Base-by-base conservation (phyloP, 1,284 basidiomycete genomes). In the Ganoderma leucocontextum region DNA sequence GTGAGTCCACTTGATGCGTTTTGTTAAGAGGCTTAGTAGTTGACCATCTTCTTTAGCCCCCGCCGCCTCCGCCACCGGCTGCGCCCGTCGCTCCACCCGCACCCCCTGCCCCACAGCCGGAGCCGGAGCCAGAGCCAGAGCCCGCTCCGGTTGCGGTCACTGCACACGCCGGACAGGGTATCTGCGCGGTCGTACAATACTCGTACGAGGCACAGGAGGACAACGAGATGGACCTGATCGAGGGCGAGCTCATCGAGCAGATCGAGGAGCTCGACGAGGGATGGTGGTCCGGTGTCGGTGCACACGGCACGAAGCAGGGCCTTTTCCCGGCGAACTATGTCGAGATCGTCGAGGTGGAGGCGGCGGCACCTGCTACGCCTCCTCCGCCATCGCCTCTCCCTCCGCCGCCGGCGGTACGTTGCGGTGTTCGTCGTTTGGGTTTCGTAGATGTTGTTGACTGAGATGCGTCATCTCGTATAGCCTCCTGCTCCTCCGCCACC, bases 281-380 rank as follows among this genome's bases (percentile, higher is more conserved):
- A 15, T 92, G 91, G 95, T 96, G 95, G 95, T 87, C 84, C 70
- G 95, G 94, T 38, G 83, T 89, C 55, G 89, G 90, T 42, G 80
- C 84, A 47, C 83, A 82, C 38, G 94, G 93, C 15, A 81, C 85
- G 9, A 85, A 87, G 82, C 82, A 80, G 7, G 95, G 95, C 3
- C 77, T 94, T 59, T 95, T 95, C 86, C 90, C 94, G 79, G 92
- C 94, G 13, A 96, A 95, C 78, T 97, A 96, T 74, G 93, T 95
- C 55, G 92, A 95, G 76, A 73, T 94, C 41, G 77, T 94, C 12
- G 89, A 89, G 71, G n/a, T 38, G 8, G 71, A 70, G 65, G 70
- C 68, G 41, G 81, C 80, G 53, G 79, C 77, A 3, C 81, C 82
- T 12, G 74, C 83, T 0, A 82, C 85, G 0, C 82, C 85, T 0